Conservation (phyloP, 106 monocot species). For the Platanthera zijinensis region DNA sequence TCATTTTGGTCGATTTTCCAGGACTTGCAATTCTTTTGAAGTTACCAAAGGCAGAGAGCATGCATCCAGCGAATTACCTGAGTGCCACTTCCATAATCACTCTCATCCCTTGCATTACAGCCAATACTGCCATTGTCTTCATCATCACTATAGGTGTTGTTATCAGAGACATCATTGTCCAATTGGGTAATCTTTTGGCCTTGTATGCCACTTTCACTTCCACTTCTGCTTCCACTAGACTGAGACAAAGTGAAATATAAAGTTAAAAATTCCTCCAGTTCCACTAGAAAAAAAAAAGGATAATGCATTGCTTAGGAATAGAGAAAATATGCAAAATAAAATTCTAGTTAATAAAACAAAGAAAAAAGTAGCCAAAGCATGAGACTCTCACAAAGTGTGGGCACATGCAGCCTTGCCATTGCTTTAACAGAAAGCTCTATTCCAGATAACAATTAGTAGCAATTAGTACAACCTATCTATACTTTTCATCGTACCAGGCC, state of each 20-base stretch:
- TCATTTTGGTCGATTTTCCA: background rate
- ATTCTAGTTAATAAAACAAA: background rate
- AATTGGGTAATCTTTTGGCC: constrained; percentile 55
- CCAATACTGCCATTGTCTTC: constrained; percentile 43
- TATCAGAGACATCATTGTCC: constrained; percentile 48
- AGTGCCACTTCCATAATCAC: constrained; percentile 91
- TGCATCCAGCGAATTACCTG: constrained; percentile 41
- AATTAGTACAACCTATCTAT: background rate
- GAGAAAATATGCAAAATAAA: background rate
- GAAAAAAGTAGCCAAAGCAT: background rate
- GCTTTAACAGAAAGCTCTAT: background rate
- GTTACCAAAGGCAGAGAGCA: background rate
- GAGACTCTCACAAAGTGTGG: constrained; percentile 2
- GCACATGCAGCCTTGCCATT: background rate
- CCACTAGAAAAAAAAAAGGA: too few species aligned
- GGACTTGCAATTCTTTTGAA: background rate
- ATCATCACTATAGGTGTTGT: constrained; percentile 56
- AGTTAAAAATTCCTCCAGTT: background rate
- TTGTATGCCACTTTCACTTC: constrained; percentile 86
- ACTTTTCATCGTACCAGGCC: background rate
- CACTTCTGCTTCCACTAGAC: constrained; percentile 95
- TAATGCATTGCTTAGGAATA: too few species aligned
- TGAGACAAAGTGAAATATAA: constrained; percentile 15
- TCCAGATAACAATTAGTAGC: background rate
- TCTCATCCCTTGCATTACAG: constrained; percentile 58